phyloP scores from a whole-genome alignment of 352 stramenopile genomes.

The Globisporangium spiculum region DNA sequence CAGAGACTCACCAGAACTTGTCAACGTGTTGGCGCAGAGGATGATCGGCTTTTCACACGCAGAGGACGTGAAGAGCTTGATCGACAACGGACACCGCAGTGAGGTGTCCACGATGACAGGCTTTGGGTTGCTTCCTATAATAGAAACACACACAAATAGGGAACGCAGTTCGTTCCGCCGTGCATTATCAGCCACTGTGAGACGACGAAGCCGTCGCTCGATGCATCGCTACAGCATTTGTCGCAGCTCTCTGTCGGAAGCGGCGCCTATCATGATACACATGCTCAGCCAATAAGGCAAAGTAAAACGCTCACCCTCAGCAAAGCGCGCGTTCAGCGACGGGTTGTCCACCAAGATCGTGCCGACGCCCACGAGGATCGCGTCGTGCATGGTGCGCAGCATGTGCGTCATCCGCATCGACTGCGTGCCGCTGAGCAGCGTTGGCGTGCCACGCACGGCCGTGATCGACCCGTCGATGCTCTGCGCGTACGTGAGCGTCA shows the following conservation, averaged over 20 bases:
- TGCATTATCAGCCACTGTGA: not conserved
- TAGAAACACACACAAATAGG: not conserved
- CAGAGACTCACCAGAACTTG: constrained; percentile 23
- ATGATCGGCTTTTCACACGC: constrained; percentile 73
- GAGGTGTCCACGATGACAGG: constrained; percentile 77
- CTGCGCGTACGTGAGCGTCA: constrained; percentile 89
- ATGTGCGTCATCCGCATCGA: constrained; percentile 89
- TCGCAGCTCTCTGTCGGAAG: not conserved
- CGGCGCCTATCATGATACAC: not conserved
- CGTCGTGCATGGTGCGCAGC: constrained; percentile 81
- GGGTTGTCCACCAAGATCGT: constrained; percentile 87
- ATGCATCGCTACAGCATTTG: not conserved
- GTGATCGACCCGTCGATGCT: constrained; percentile 87
- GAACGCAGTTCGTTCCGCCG: not conserved
- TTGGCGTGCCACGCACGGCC: constrained; percentile 59
- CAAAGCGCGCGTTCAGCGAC: constrained; percentile 75
- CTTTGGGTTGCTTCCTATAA: constrained; percentile 51
- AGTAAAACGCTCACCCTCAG: constrained; percentile 29
- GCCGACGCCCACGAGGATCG: constrained; percentile 85
- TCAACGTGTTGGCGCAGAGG: constrained; percentile 30
- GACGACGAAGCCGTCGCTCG: not conserved
- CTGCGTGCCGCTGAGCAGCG: constrained; percentile 56
- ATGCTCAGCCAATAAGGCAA: not conserved
- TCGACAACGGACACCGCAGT: constrained; percentile 55
- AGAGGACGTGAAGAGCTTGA: constrained; percentile 76